Evolutionary conservation across 805 yeast genomes (phyloP).

Genomic region (Nakazawaea molendinolei): DNA sequence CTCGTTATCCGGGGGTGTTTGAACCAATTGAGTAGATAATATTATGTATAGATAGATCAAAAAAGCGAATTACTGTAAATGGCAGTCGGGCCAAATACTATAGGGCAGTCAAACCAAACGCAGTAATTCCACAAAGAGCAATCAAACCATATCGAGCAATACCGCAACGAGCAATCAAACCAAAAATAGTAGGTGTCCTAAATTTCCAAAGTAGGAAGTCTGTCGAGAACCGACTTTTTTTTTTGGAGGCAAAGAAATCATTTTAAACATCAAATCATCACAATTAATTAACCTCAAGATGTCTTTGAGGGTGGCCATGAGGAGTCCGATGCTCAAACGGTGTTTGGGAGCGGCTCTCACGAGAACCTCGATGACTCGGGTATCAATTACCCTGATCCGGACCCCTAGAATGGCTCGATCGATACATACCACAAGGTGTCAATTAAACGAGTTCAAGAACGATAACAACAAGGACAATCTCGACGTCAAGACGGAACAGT

Average conservation of each 20-base stretch:
- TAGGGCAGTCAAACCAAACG: too few relatives aligned
- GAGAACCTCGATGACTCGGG: neutral
- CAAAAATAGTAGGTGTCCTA: too few relatives aligned
- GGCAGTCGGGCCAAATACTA: neutral
- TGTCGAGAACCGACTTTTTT: too few relatives aligned
- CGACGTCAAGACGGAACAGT: conserved; percentile 4
- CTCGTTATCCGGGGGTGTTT: conserved; percentile 20
- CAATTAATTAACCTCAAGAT: too few relatives aligned
- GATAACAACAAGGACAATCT: neutral
- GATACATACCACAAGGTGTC: conserved; percentile 13
- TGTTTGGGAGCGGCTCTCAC: neutral
- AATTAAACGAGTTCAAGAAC: conserved; percentile 1
- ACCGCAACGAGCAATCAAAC: too few relatives aligned
- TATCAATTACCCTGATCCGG: neutral
- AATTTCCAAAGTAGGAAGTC: too few relatives aligned
- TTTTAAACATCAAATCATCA: too few relatives aligned
- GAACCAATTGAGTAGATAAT: too few relatives aligned
- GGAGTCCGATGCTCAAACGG: neutral
- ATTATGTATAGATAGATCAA: neutral
- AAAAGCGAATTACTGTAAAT: neutral
- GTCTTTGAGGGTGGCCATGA: too few relatives aligned
- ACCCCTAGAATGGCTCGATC: conserved; percentile 10
- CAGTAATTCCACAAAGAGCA: too few relatives aligned
- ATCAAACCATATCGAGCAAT: too few relatives aligned
- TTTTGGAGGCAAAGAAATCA: too few relatives aligned